A percentile compares a stretch with the other conserved stretches of the same genome.
phyloP scores from a whole-genome alignment of 2,329 filamentous ascomycete genomes.

The Ophiostoma populinum region DNA sequence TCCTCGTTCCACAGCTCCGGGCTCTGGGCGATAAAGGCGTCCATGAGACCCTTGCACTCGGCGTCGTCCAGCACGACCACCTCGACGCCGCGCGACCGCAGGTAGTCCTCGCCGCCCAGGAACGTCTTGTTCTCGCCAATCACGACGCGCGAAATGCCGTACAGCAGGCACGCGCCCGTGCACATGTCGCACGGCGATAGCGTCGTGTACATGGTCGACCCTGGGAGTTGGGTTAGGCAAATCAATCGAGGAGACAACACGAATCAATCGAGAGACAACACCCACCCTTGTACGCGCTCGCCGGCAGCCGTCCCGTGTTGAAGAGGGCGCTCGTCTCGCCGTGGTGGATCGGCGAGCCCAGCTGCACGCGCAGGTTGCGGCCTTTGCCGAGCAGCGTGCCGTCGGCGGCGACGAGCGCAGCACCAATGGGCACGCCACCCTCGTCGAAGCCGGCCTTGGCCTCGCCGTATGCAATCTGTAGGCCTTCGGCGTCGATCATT shows the following conservation, averaged over 20 bases:
- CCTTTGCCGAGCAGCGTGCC: constrained; percentile 54
- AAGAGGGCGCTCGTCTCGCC: constrained; percentile 59
- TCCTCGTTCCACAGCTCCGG: constrained; percentile 54
- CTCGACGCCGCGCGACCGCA: constrained; percentile 50
- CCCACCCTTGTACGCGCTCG: constrained; percentile 38
- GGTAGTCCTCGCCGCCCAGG: constrained; percentile 53
- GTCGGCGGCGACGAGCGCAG: constrained; percentile 46
- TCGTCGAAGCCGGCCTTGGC: constrained; percentile 26
- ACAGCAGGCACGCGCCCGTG: constrained; percentile 60
- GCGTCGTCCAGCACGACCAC: constrained; percentile 51
- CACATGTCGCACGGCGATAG: constrained; percentile 71
- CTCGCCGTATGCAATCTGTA: constrained; percentile 27
- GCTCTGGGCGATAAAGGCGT: constrained; percentile 53
- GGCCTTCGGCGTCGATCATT: constrained; percentile 10
- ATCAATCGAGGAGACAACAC: neutral
- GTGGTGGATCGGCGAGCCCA: constrained; percentile 53
- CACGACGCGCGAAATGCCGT: constrained; percentile 56
- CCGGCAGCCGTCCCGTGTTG: constrained; percentile 54
- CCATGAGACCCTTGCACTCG: constrained; percentile 53
- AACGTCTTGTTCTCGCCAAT: constrained; percentile 66
- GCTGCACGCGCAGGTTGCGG: constrained; percentile 62
- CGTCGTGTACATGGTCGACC: constrained; percentile 70
- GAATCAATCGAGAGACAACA: neutral
- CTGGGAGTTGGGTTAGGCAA: constrained; percentile 14
- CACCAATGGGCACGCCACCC: constrained; percentile 34